Conservation (phyloP, 2,329 filamentous ascomycete genomes). For the Penicillium nordicum region DNA sequence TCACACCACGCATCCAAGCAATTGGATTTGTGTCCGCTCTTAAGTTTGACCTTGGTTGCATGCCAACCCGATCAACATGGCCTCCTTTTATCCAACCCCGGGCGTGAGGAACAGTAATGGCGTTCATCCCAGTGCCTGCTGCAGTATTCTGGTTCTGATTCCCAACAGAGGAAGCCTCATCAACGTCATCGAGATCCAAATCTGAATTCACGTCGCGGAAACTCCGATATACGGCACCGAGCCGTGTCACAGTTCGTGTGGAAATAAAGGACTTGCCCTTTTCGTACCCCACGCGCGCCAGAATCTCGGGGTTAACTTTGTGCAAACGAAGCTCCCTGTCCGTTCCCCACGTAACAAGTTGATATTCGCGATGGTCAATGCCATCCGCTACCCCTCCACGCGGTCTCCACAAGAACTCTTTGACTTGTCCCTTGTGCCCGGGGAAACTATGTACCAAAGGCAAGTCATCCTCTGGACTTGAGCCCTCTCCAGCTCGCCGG, state of each 20-base stretch:
- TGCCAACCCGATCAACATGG: constrained; percentile 48
- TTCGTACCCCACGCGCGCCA: constrained; percentile 68
- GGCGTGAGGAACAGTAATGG: constrained; percentile 53
- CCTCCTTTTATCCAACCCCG: constrained; percentile 45
- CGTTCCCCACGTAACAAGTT: constrained; percentile 87
- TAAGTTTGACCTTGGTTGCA: constrained; percentile 47
- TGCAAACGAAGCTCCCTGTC: constrained; percentile 80
- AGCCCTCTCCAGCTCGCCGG: constrained; percentile 48
- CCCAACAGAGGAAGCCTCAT: constrained; percentile 30
- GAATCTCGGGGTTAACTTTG: constrained; percentile 61
- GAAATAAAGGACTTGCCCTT: constrained; percentile 65
- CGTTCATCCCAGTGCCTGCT: constrained; percentile 44
- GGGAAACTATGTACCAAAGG: constrained; percentile 51
- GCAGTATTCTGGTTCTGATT: constrained; percentile 22
- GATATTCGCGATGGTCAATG: constrained; percentile 83
- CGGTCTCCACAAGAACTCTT: constrained; percentile 86
- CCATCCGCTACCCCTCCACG: constrained; percentile 66
- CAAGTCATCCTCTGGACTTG: constrained; percentile 35
- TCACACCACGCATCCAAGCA: constrained; percentile 63
- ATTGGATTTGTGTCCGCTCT: constrained; percentile 57
- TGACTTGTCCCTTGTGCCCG: constrained; percentile 64
- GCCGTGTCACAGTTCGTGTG: constrained; percentile 70
- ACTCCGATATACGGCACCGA: constrained; percentile 78
- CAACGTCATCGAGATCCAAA: constrained; percentile 53
- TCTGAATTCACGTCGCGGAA: constrained; percentile 70